These are phyloP conservation scores for Pyrenula massariospora DNA, from an alignment of 495 filamentous ascomycete species.

Conservation along the genomic window DNA sequence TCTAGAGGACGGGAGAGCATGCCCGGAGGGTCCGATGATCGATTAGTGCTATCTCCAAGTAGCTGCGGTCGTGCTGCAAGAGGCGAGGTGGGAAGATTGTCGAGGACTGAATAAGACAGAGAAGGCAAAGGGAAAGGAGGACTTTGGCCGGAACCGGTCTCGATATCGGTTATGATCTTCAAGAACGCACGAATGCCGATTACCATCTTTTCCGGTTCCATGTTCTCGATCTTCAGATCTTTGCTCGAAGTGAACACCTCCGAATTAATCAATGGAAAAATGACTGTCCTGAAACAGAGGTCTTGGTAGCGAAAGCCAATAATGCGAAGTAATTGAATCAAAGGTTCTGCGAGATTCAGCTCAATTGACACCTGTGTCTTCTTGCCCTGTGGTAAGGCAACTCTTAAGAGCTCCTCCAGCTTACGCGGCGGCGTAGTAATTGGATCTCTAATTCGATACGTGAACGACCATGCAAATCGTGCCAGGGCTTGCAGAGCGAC, in stretches of 20 bases:
- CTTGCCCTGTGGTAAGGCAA: conserved; percentile 68
- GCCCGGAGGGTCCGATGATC: conserved; percentile 33
- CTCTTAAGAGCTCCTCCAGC: conserved; percentile 73
- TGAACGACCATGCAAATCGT: conserved; percentile 89
- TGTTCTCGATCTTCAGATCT: conserved; percentile 78
- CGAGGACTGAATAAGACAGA: conserved; percentile 3
- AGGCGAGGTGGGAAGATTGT: conserved; percentile 19
- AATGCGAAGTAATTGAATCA: conserved; percentile 88
- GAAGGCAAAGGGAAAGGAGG: conserved; percentile 68
- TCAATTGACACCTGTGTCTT: conserved; percentile 72
- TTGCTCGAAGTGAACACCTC: conserved; percentile 69
- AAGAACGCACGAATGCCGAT: conserved; percentile 91
- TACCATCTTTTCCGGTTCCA: conserved; percentile 93
- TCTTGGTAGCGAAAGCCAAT: conserved; percentile 92
- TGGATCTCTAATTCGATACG: conserved; percentile 71
- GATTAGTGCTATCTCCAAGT: conserved; percentile 19
- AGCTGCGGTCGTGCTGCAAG: conserved; percentile 27
- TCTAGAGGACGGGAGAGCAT: conserved; percentile 56
- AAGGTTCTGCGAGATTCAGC: conserved; percentile 66
- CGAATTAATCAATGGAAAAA: conserved; percentile 90
- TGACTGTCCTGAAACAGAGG: conserved; percentile 78
- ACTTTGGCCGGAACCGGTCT: conserved; percentile 64
- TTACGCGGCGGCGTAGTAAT: conserved; percentile 58
- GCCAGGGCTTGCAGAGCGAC: conserved; percentile 80
- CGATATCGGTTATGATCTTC: conserved; percentile 85